Evolutionary conservation across 1,284 basidiomycete species (phyloP).

Genomic region (Xerocomus nothofagi): DNA sequence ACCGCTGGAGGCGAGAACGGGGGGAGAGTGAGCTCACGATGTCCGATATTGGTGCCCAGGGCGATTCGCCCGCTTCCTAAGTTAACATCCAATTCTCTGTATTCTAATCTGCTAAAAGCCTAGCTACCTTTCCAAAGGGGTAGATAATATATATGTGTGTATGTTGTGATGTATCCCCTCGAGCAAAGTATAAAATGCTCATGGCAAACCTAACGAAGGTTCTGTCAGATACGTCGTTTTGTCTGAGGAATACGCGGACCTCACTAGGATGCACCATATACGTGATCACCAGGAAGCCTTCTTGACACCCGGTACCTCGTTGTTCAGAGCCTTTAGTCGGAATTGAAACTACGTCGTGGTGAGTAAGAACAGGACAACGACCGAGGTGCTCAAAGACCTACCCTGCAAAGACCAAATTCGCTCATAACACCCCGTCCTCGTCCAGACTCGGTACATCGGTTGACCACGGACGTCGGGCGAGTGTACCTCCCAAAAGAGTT

Average conservation of each 20-base stretch:
- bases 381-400: slow-evolving; percentile 45
- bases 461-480: slow-evolving; percentile 82
- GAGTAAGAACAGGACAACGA: neutral
- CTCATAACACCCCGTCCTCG: slow-evolving; percentile 84
- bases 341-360: slow-evolving; percentile 74
- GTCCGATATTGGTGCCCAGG: slow-evolving; percentile 52
- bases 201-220: neutral
- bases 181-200: neutral
- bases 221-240: neutral
- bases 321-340: slow-evolving; percentile 75
- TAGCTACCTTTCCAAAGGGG: slow-evolving; percentile 1
- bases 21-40: slow-evolving; percentile 64
- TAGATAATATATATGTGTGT: slow-evolving; percentile 13
- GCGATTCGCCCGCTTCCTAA: slow-evolving; percentile 39
- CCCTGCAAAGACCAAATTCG: slow-evolving; percentile 87
- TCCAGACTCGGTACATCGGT: slow-evolving; percentile 84
- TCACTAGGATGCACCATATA: neutral
- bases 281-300: slow-evolving; percentile 83
- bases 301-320: slow-evolving; percentile 81
- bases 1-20: slow-evolving; percentile 76
- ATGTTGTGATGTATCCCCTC: neutral
- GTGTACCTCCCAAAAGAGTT: slow-evolving; percentile 85
- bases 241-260: neutral
- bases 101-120: slow-evolving; percentile 13
- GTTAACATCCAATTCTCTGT: slow-evolving; percentile 8